Base-by-base conservation (phyloP, 257 asterid genomes). In the Solanum corneliomulleri region DNA sequence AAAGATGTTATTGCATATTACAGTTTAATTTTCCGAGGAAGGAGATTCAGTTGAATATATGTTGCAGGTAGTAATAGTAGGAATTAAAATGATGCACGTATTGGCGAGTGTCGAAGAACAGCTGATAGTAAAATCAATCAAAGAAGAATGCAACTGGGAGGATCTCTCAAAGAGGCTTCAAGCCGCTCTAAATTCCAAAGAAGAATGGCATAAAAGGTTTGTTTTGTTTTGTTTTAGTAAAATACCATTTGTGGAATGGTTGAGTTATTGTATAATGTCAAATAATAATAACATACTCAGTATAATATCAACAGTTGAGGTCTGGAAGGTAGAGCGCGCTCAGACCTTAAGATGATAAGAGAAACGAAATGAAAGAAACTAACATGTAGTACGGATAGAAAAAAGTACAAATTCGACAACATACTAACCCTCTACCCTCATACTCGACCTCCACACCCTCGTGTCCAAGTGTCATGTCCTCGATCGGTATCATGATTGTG, bases 151-250 rank as follows among this genome's bases (percentile, higher is more conserved):
- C 58, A 86, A 88, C 2, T 97, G 98, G 98, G 99, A 97, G 64
- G 92, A 87, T 88, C 97, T 97, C 81, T 98, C 98, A 33, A 97
- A 95, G 92, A 94, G 99, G 87, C 98, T 97, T 88, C 99, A 97
- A 88, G 92, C 99, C 74, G 92, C 92, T 87, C 88, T 97, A 88
- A 94, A 90, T 91, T 94, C 99, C 82, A 94, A 91, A 89, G 99
- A 97, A 41, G 99, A 97, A 93, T 97, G 98, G 98, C 95, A 97
- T 82, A 93, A 94, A 86, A 94, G 98, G 99, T 97, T 80, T 85
- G 14, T 85, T 45, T 84, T 85, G 14, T 85, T 44, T 29, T 77
- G 84, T 45, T 25, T 33, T 45, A 56, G 9, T 12, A 25, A 77
- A 25, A 44, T 20, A 20, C 1, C 20, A 69, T 18, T 37, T 33